These are phyloP conservation scores for Schizonepeta tenuifolia DNA, from an alignment of 257 asterid species.

Conservation along the genomic window DNA sequence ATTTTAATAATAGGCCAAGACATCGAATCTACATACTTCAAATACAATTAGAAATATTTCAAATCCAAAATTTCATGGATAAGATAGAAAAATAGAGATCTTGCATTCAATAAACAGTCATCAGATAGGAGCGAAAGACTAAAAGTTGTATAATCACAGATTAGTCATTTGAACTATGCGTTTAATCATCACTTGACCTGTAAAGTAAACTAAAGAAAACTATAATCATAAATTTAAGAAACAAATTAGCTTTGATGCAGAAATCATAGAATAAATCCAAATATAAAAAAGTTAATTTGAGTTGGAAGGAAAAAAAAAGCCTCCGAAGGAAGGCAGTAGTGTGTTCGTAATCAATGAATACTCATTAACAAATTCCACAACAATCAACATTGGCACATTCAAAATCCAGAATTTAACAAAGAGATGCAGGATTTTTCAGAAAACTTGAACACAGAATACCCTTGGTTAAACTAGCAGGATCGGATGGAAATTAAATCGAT, in stretches of 20 bases:
- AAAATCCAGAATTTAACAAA: background rate
- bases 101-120: constrained; percentile 37
- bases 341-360: constrained; percentile 36
- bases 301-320: background rate
- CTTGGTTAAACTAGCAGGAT: constrained; percentile 2
- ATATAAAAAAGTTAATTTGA: background rate
- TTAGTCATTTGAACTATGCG: constrained; percentile 62
- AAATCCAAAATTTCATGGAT: no score
- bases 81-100: no score
- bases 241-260: no score
- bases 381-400: constrained; percentile 34
- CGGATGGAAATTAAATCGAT: background rate
- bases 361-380: constrained; percentile 26
- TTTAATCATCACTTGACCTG: constrained; percentile 50
- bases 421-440: background rate
- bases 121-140: constrained; percentile 74
- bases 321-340: constrained; percentile 62
- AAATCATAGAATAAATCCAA: background rate
- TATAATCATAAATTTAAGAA: background rate
- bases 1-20: constrained; percentile 37
- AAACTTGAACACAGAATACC: background rate
- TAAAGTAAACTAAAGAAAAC: background rate
- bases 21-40: no score
- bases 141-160: constrained; percentile 42
- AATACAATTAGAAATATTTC: no score